Evolutionary conservation across 176 grass and related monocot species (phyloP), one percentile per base, ranked within the genome.

Genomic region (Lolium perenne): DNA sequence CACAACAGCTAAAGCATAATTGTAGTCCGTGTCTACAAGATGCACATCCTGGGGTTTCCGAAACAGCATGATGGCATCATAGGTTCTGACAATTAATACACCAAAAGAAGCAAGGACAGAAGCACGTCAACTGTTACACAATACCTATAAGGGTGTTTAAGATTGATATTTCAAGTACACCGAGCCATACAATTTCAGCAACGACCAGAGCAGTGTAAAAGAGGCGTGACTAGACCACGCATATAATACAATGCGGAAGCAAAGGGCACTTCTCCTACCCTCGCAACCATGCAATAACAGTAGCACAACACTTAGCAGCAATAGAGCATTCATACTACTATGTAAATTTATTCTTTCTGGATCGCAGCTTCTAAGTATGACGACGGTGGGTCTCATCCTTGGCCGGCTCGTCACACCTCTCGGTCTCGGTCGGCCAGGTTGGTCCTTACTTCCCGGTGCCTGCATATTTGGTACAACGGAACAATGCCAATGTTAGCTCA

Each of bases 231-330:
- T 8, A 63, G 4, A 23, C 40, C 65, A 83, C 26, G 26, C n/a
- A 8, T 40, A 29, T 11, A 21, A 40, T 75, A 75, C 50, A 18
- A 49, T 35, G 16, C 16, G 51, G 61, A 74, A 51, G 43, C 61
- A 32, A 53, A 68, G 70, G 85, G 89, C 76, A 71, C 76, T 87
- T 87, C 81, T 80, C 76, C 89, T 51, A 53, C 81, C 85, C 81
- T 38, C 60, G 29, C 85, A 77, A 76, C 85, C 76, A 46, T 79
- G 69, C 20, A 60, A 32, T 3, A 51, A 41, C 3, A 72, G 80
- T 49, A 76, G 38, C 40, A 25, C 16, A 70, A 69, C 4, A 11
- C 53, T 56, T 65, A 4, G 72, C 41, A n/a, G 59, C 20, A 87
- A 84, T 84, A 80, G 76, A 84, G 46, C 53, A 87, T 67, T 80